Percentiles rank a stretch among this genome's conserved stretches.
Conservation (phyloP, 352 stramenopile genomes). For the Globisporangium abappressorium region DNA sequence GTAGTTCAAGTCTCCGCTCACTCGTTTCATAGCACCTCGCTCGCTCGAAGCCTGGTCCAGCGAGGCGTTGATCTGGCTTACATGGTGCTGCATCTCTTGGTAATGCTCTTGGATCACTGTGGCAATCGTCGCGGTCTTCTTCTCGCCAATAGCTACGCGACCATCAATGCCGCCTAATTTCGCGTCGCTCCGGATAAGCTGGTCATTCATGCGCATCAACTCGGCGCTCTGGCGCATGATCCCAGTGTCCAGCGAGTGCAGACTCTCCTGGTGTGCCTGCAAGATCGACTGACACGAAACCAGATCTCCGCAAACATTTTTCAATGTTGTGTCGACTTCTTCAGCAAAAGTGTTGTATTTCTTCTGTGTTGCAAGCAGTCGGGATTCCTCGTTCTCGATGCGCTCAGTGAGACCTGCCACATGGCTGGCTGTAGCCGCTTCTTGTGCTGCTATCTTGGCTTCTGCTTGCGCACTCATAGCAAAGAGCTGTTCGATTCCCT, state of each 20-base stretch:
- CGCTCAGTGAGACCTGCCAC: constrained; percentile 23
- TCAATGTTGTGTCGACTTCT: constrained; percentile 32
- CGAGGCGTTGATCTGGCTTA: constrained; percentile 21
- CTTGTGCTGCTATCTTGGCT: constrained; percentile 24
- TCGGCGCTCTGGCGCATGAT: constrained; percentile 33
- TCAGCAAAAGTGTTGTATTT: constrained; percentile 25
- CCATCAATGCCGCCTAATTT: constrained; percentile 36
- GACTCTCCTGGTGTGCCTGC: constrained; percentile 28
- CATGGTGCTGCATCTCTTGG: constrained; percentile 35
- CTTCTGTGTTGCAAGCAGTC: constrained; percentile 16
- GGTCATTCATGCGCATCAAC: constrained; percentile 29
- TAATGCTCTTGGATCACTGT: constrained; percentile 41
- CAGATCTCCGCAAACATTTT: constrained; percentile 27
- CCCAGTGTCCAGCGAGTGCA: constrained; percentile 28
- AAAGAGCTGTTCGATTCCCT: constrained; percentile 33
- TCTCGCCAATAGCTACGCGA: constrained; percentile 39
- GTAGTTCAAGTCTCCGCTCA: constrained; percentile 30
- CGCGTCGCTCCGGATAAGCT: constrained; percentile 26
- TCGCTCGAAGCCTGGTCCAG: constrained; percentile 38
- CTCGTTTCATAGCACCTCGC: constrained; percentile 37
- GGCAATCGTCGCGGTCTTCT: constrained; percentile 34
- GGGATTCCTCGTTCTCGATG: constrained; percentile 24
- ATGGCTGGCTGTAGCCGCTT: constrained; percentile 19
- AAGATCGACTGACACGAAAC: constrained; percentile 25
- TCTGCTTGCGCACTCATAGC: constrained; percentile 24